Evolutionary conservation across 495 filamentous ascomycete genomes (phyloP).

Genomic region (Melanomma pulvis-pyrius): DNA sequence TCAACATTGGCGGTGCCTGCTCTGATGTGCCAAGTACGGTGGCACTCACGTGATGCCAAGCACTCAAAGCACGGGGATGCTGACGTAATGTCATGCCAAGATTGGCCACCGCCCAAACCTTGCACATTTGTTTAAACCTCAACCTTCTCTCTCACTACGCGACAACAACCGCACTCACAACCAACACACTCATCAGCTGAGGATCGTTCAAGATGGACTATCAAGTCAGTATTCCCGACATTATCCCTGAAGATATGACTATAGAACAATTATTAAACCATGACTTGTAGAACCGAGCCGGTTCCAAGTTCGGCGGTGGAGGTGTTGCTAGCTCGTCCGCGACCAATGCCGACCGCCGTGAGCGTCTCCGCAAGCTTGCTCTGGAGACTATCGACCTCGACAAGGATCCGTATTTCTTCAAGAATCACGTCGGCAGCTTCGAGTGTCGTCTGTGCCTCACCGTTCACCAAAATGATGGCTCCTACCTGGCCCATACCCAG

Average conservation of each 20-base stretch:
- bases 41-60: not conserved
- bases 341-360: slow-evolving; percentile 94
- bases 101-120: too few species aligned
- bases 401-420: slow-evolving; percentile 99
- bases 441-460: slow-evolving; percentile 97
- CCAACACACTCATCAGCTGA: too few species aligned
- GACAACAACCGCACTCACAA: not conserved
- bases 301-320: slow-evolving; percentile 97
- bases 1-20: not conserved
- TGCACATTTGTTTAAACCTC: not conserved
- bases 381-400: slow-evolving; percentile 99
- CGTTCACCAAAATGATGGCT: slow-evolving; percentile 99
- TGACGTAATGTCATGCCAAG: too few species aligned
- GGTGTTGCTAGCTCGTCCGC: slow-evolving; percentile 91
- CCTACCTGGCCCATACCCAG: slow-evolving; percentile 98
- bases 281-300: slow-evolving; percentile 82
- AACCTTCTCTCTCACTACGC: not conserved
- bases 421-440: slow-evolving; percentile 97
- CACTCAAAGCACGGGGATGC: not conserved
- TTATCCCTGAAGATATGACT: too few species aligned
- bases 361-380: slow-evolving; percentile 95
- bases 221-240: slow-evolving; percentile 55
- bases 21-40: not conserved
- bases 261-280: too few species aligned
- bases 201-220: slow-evolving; percentile 56